Base-by-base conservation (phyloP, 2,329 filamentous ascomycete genomes). In the Metarhizium anisopliae region DNA sequence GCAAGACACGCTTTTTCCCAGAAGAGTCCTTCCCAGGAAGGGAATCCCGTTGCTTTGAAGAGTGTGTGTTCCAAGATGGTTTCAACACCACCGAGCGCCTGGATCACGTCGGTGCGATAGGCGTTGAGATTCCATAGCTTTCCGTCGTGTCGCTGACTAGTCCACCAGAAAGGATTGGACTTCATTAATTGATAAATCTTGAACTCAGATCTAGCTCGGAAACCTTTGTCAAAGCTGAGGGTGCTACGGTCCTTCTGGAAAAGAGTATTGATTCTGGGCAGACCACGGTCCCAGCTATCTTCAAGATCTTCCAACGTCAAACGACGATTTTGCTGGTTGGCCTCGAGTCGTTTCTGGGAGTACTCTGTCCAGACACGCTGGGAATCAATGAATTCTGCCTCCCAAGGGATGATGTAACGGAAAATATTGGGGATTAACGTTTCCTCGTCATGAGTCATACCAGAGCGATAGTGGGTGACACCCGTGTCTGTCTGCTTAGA, bases 131-230 rank as follows among this genome's bases (percentile, higher is more conserved):
- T 96, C 94, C 94, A 99, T 4, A 99, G 73, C 67, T 97, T 97
- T 68, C 94, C 94, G 65, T 99, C 94, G 66, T 99, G 95, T 43
- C 94, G 81, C 71, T 97, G 93, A 65, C 89, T 95, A 4, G 94
- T 99, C 94, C 94, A 99, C 91, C 92, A 96, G 79, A 97, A 97
- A 0, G 94, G 94, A 68, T 97, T 96, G 73, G 88, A 95, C 83
- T 95, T 96, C 93, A 99, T 97, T 58, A 97, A 79, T 70, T 97
- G 93, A 68, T 97, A 99, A 35, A 94, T 86, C 78, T 99, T 99
- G 78, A 99, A 99, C 70, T 99, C 94, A 11, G 93, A 90, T 54
- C 94, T 83, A 14, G 92, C 86, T 63, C 94, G 87, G 85, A 97
- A 99, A 55, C 94, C 94, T 74, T 99, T 99, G 76, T 99, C 94